These are phyloP conservation scores for Ceratobasidium sp. DNA, from an alignment of 1,284 basidiomycete species.

Conservation along the genomic window DNA sequence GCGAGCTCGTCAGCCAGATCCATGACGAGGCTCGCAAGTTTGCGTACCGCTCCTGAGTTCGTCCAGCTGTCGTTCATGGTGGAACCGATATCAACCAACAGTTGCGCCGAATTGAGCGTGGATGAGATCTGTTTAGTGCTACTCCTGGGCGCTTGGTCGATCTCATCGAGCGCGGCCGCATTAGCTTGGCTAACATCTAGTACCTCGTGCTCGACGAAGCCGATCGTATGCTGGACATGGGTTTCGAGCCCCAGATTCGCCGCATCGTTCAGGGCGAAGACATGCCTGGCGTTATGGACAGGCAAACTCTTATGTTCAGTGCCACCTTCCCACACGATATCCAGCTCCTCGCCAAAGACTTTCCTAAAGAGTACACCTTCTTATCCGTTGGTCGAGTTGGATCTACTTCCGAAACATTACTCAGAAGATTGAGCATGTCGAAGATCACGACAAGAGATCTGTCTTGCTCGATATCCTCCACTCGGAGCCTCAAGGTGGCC, in stretches of 20 bases:
- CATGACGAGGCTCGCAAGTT: slow-evolving; percentile 99
- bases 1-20: slow-evolving; percentile 98
- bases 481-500: slow-evolving; percentile 72
- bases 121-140: slow-evolving; percentile 96
- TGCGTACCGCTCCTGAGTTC: slow-evolving; percentile 99
- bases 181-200: slow-evolving; percentile 95
- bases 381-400: slow-evolving; percentile 98
- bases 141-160: slow-evolving; percentile 99
- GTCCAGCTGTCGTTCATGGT: slow-evolving; percentile 98
- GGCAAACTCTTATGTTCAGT: slow-evolving; percentile 99
- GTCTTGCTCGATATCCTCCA: slow-evolving; percentile 94
- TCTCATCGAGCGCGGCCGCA: slow-evolving; percentile 96
- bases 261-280: slow-evolving; percentile 98
- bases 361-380: slow-evolving; percentile 98
- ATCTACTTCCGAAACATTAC: slow-evolving; percentile 99
- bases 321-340: slow-evolving; percentile 99
- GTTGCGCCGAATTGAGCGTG: slow-evolving; percentile 93
- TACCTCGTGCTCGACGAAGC: slow-evolving; percentile 99
- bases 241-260: slow-evolving; percentile 99
- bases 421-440: slow-evolving; percentile 98
- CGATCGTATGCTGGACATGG: slow-evolving; percentile 99
- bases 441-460: slow-evolving; percentile 96
- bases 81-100: slow-evolving; percentile 98
- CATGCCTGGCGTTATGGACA: slow-evolving; percentile 92
- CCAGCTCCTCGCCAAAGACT: slow-evolving; percentile 95